phyloP scores from a whole-genome alignment of 2,329 filamentous ascomycete genomes.

The Apiospora koreana region DNA sequence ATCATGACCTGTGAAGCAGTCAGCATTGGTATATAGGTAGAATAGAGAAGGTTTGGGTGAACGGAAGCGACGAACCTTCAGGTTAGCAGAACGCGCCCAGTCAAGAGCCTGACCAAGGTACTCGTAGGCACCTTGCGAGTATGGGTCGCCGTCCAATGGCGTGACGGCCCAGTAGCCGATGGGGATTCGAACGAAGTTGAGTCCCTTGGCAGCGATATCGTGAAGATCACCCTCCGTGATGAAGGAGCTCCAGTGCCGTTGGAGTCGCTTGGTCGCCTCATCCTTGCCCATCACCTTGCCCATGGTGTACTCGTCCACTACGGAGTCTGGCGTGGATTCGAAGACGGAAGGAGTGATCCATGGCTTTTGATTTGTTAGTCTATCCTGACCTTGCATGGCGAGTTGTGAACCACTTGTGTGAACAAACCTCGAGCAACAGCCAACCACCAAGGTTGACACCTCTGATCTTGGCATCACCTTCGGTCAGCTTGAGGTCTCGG shows the following conservation, averaged over 20 bases:
- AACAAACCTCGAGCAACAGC: slow-evolving; percentile 21
- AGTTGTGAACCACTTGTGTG: not conserved
- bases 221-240: slow-evolving; percentile 53
- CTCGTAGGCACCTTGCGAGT: slow-evolving; percentile 37
- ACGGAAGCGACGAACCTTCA: slow-evolving; percentile 15
- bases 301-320: slow-evolving; percentile 55
- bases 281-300: slow-evolving; percentile 45
- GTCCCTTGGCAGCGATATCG: slow-evolving; percentile 55
- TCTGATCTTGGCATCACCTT: slow-evolving; percentile 19
- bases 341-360: slow-evolving; percentile 78
- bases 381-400: too few species aligned
- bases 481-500: slow-evolving; percentile 16
- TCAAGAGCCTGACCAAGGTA: slow-evolving; percentile 59
- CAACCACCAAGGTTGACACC: slow-evolving; percentile 26
- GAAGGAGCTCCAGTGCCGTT: slow-evolving; percentile 53
- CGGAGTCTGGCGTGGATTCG: slow-evolving; percentile 39
- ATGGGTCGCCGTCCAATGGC: slow-evolving; percentile 48
- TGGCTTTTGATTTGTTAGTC: slow-evolving; percentile 49
- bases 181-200: slow-evolving; percentile 61
- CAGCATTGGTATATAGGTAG: not conserved
- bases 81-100: slow-evolving; percentile 49
- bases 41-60: too few species aligned
- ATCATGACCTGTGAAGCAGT: slow-evolving; percentile 51
- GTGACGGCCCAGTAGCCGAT: slow-evolving; percentile 62
- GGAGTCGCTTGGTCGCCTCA: slow-evolving; percentile 43